Evolutionary conservation across 768 basidiomycete species (phyloP).

Genomic region (Strobilomyces confusus): DNA sequence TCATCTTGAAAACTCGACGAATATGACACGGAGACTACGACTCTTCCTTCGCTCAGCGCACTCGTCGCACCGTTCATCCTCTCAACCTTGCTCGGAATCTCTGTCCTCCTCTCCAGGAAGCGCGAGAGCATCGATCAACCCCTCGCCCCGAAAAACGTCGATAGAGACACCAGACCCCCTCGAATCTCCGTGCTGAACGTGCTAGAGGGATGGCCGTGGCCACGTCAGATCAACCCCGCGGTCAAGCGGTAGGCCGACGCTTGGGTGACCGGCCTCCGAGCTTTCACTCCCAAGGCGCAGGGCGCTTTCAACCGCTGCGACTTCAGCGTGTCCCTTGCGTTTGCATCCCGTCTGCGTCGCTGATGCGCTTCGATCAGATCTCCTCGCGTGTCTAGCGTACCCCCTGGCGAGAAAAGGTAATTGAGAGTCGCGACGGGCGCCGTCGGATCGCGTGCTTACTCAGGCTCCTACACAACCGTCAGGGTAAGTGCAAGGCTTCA

Average conservation of each 20-base stretch:
- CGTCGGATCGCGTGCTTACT: background rate
- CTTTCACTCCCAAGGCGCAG: background rate
- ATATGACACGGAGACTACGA: background rate
- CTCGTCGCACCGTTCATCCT: background rate
- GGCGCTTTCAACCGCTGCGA: background rate
- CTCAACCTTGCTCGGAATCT: background rate
- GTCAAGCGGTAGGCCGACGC: background rate
- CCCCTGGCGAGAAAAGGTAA: constrained; percentile 10
- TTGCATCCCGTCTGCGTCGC: background rate
- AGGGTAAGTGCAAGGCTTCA: no score
- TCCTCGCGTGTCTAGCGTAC: background rate
- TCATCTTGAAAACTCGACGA: background rate
- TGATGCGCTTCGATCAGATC: background rate
- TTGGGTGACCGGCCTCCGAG: background rate
- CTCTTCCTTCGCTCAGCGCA: background rate
- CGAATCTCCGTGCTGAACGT: background rate
- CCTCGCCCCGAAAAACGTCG: background rate
- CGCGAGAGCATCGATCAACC: background rate
- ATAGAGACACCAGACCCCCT: background rate
- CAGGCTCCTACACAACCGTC: no score
- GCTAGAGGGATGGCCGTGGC: background rate
- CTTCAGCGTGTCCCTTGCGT: background rate
- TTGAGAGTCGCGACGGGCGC: background rate
- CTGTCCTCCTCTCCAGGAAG: background rate
- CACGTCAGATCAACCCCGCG: background rate